Evolutionary conservation across 129 eudicot species (phyloP).

Genomic region (Solidago caesia): DNA sequence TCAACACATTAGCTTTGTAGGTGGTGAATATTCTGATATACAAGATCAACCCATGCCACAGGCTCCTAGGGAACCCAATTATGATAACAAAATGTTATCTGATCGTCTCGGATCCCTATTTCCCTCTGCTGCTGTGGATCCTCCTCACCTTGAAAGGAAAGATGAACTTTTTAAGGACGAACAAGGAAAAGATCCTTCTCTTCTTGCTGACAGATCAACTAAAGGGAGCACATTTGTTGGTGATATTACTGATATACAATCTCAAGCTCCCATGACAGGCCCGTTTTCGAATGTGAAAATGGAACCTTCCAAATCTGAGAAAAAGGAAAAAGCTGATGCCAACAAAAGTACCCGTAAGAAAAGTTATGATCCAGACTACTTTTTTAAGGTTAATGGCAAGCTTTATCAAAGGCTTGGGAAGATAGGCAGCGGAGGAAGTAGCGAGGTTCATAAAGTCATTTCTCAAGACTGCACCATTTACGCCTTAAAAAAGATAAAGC

Average conservation of each 20-base stretch:
- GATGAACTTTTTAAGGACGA: conserved; percentile 25
- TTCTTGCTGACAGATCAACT: conserved; percentile 38
- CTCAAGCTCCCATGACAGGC: conserved; percentile 42
- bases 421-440: conserved; percentile 99
- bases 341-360: conserved; percentile 71
- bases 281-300: conserved; percentile 45
- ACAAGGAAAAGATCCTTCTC: conserved; percentile 33
- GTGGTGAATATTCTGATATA: not conserved
- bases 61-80: conserved; percentile 25
- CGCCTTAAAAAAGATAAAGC: conserved; percentile 96
- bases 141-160: conserved; percentile 28
- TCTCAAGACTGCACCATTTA: conserved; percentile 85
- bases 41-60: conserved; percentile 19
- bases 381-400: conserved; percentile 94
- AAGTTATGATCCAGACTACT: conserved; percentile 71
- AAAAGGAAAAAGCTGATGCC: conserved; percentile 50
- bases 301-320: conserved; percentile 54
- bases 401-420: conserved; percentile 98
- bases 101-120: conserved; percentile 22
- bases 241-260: conserved; percentile 42
- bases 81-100: conserved; percentile 28
- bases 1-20: conserved; percentile 8
- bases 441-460: conserved; percentile 98
- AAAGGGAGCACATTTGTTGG: conserved; percentile 29
- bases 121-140: not conserved